A percentile compares a stretch with the other conserved stretches of the same genome.
phyloP scores from a whole-genome alignment of 2,329 filamentous ascomycete species.

The Elsinoe necatrix region DNA sequence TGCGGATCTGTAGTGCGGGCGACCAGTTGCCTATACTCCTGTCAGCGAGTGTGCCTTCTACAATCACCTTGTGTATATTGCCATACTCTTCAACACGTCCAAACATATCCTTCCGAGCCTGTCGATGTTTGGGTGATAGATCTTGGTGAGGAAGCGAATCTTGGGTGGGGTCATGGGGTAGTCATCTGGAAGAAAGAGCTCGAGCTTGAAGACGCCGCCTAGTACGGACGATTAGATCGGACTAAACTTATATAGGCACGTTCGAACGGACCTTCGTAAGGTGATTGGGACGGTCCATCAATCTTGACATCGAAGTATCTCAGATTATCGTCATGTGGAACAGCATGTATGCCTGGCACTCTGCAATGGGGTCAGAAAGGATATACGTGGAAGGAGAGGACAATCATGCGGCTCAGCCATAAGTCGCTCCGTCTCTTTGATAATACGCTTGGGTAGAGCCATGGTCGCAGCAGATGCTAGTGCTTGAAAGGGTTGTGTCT shows the following conservation, averaged over 20 bases:
- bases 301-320: slow-evolving; percentile 98
- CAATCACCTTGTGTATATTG: background rate
- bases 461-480: slow-evolving; percentile 26
- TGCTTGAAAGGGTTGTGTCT: background rate
- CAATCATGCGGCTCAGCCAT: slow-evolving; percentile 82
- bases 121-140: slow-evolving; percentile 98
- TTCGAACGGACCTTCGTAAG: slow-evolving; percentile 69
- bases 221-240: slow-evolving; percentile 8
- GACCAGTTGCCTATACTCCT: slow-evolving; percentile 83
- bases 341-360: slow-evolving; percentile 89
- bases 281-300: slow-evolving; percentile 81
- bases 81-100: slow-evolving; percentile 86
- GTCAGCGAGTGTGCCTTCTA: slow-evolving; percentile 13
- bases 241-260: background rate
- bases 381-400: slow-evolving; percentile 8
- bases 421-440: slow-evolving; percentile 96
- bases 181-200: slow-evolving; percentile 95
- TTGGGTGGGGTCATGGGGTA: slow-evolving; percentile 99
- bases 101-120: slow-evolving; percentile 94
- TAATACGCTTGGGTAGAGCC: slow-evolving; percentile 90
- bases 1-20: slow-evolving; percentile 92
- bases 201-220: slow-evolving; percentile 88
- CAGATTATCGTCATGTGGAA: slow-evolving; percentile 94
- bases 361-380: slow-evolving; percentile 39
- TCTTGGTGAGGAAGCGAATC: slow-evolving; percentile 97